phyloP scores from a whole-genome alignment of 208 protist species.

The Tritrichomonas musculus region DNA sequence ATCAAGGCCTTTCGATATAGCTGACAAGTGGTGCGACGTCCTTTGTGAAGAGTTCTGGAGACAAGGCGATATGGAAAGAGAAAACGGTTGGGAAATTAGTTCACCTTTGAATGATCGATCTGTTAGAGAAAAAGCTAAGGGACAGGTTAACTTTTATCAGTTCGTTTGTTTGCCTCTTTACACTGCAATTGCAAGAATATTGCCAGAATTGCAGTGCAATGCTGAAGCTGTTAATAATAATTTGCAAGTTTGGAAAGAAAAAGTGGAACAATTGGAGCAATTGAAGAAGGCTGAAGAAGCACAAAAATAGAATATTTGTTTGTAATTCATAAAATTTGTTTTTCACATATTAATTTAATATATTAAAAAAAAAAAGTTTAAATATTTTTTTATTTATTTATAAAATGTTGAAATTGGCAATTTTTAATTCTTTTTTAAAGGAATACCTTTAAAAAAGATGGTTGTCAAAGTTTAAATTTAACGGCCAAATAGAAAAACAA shows the following conservation, averaged over 20 bases:
- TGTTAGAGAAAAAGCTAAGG: background rate
- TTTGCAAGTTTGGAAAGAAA: background rate
- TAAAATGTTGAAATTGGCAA: no score
- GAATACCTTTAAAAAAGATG: no score
- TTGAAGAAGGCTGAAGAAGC: no score
- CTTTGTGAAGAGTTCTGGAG: background rate
- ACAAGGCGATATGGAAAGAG: background rate
- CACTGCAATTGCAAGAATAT: background rate
- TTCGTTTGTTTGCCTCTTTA: background rate
- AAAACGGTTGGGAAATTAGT: background rate
- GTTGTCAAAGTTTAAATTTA: no score
- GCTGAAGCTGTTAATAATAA: background rate
- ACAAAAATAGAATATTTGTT: no score
- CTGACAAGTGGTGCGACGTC: background rate
- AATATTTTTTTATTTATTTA: no score
- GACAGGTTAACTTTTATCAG: background rate
- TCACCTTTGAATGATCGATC: background rate
- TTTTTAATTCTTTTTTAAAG: no score
- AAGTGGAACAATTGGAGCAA: background rate
- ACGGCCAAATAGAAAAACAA: no score
- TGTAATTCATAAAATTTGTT: no score
- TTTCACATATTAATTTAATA: no score
- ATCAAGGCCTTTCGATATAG: background rate
- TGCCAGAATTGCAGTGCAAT: background rate
- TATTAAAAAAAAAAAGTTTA: no score